Evolutionary conservation across 768 basidiomycete species (phyloP).

Genomic region (Rhodotorula kratochvilovae): DNA sequence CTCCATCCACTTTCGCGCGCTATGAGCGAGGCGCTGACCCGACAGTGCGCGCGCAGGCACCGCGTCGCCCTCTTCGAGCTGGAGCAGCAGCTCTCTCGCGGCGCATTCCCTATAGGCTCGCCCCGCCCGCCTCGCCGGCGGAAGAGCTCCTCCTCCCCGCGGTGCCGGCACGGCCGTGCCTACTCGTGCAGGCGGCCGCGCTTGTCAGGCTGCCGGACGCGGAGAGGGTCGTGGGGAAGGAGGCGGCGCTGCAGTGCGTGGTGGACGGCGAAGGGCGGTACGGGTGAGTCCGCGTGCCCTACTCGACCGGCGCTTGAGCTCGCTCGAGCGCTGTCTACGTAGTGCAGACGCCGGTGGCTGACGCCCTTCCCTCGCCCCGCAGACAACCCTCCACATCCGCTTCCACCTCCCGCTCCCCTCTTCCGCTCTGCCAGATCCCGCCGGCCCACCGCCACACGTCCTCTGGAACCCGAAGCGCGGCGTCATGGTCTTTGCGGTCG

Average conservation of each 20-base stretch:
- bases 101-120: slow-evolving; percentile 19
- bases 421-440: not conserved
- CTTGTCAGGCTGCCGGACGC: not conserved
- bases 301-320: too few relatives aligned
- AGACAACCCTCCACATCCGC: slow-evolving; percentile 20
- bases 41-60: too few relatives aligned
- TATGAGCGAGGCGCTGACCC: too few relatives aligned
- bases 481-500: slow-evolving; percentile 7
- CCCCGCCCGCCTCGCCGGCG: not conserved
- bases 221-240: not conserved
- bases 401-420: slow-evolving; percentile 2
- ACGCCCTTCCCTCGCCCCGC: not conserved
- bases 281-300: not conserved
- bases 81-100: slow-evolving; percentile 67
- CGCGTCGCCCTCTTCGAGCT: slow-evolving; percentile 85
- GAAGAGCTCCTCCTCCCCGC: not conserved
- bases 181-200: not conserved
- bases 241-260: not conserved
- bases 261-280: not conserved
- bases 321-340: too few relatives aligned
- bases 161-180: not conserved
- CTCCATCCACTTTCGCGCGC: not conserved
- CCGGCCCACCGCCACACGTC: not conserved
- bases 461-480: not conserved
- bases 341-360: too few relatives aligned